Base-by-base conservation (phyloP, 2,329 filamentous ascomycete genomes). In the Aspergillus tubingensis region DNA sequence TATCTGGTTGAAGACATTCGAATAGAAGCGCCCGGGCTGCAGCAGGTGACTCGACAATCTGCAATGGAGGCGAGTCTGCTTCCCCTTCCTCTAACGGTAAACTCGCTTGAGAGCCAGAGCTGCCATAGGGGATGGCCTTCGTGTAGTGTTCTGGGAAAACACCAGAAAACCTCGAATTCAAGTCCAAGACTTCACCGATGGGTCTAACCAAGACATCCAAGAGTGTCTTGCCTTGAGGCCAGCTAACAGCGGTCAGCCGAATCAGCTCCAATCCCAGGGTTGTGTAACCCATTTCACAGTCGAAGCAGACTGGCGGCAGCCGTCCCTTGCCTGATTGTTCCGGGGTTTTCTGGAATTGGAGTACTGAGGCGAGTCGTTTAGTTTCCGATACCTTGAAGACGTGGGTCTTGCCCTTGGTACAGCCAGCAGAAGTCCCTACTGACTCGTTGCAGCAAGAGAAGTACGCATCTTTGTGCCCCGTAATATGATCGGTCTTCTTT, bases 281-380 rank as follows among this genome's bases (percentile, higher is more conserved):
- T 0, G 96, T 99, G 72, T 96, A 98, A 4, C 91, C 91, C 95
- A 99, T 99, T 73, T 99, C 95, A 70, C 95, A 98, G 74, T 99
- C 95, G 69, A 99, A 94, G 65, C 88, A 90, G 10, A 98, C 87
- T 38, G 85, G 85, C 1, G 63, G 67, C 30, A 67, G 68, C 21
- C 59, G 63, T 41, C 64, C 68, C 62, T 74, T 70, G 11, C 66
- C 63, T 47, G 67, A 65, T 27, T 79, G 76, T 27, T 53, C 41
- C 0, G 93, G 93, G 0, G 95, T 98, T 62, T 86, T 77, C 59
- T 86, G 84, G 73, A 96, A 99, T 54, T 94, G 92, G 68, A 96
- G 83, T 3, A 94, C 79, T 0, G 88, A 80, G 0, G 92, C 92
- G 25, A 99, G 82, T 21, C 92, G 83, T 65, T 91, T 92, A 1